Percentiles rank a stretch among this genome's conserved stretches.
Conservation (phyloP, 2,329 filamentous ascomycete species). For the Cadophora malorum region DNA sequence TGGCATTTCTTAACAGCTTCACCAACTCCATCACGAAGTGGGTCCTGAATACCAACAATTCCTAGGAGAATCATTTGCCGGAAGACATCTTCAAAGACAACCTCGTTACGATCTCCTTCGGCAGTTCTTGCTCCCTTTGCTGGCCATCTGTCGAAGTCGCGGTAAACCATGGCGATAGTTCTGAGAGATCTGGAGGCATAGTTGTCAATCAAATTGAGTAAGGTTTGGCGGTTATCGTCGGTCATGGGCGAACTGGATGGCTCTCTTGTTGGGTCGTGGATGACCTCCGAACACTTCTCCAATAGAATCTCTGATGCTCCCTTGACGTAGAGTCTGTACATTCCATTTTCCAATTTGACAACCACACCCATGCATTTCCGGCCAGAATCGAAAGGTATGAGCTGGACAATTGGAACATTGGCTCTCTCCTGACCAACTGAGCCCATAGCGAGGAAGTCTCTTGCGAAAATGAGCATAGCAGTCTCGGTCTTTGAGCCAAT, state of each 20-base stretch:
- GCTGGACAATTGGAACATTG: slow-evolving; percentile 63
- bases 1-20: slow-evolving; percentile 72
- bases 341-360: slow-evolving; percentile 54
- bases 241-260: slow-evolving; percentile 59
- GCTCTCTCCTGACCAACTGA: slow-evolving; percentile 65
- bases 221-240: slow-evolving; percentile 59
- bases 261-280: slow-evolving; percentile 64
- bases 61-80: slow-evolving; percentile 76
- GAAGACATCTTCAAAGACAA: slow-evolving; percentile 72
- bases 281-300: slow-evolving; percentile 54
- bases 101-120: slow-evolving; percentile 66
- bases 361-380: slow-evolving; percentile 75
- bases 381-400: slow-evolving; percentile 49
- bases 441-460: slow-evolving; percentile 69
- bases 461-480: slow-evolving; percentile 73
- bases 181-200: slow-evolving; percentile 73
- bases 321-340: slow-evolving; percentile 57
- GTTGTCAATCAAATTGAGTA: slow-evolving; percentile 62
- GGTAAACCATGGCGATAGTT: slow-evolving; percentile 77
- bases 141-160: slow-evolving; percentile 74
- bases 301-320: slow-evolving; percentile 60
- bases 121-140: slow-evolving; percentile 59
- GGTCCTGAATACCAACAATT: slow-evolving; percentile 77
- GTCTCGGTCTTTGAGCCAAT: slow-evolving; percentile 82
- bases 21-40: slow-evolving; percentile 70